Evolutionary conservation across 257 asterid genomes (phyloP).

Genomic region (Nicotiana attenuata): DNA sequence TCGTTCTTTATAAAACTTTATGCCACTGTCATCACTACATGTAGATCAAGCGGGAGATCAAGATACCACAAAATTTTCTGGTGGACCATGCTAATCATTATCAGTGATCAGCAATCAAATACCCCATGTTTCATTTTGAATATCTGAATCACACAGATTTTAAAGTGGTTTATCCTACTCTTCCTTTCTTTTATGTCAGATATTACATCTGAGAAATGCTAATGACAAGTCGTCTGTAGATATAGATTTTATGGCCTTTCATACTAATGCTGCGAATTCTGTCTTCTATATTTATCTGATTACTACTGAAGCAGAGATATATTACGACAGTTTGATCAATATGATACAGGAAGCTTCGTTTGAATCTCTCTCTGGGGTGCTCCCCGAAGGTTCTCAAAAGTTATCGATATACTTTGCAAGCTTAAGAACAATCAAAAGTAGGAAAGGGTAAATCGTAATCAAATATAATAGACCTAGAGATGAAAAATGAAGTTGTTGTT

Average conservation of each 20-base stretch:
- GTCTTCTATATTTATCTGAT: too few species aligned
- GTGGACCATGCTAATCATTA: constrained; percentile 90
- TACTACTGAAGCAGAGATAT: too few species aligned
- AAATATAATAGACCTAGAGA: too few species aligned
- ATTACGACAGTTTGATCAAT: too few species aligned
- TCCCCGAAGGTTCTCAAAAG: too few species aligned
- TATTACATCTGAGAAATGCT: constrained; percentile 80
- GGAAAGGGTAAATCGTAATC: too few species aligned
- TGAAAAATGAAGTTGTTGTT: too few species aligned
- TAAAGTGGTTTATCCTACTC: constrained; percentile 84
- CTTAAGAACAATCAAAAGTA: too few species aligned
- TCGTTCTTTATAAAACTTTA: background rate
- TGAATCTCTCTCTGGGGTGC: too few species aligned
- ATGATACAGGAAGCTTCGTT: too few species aligned
- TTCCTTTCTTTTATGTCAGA: constrained; percentile 74
- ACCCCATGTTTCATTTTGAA: constrained; percentile 95
- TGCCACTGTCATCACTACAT: constrained; percentile 6
- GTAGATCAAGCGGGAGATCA: constrained; percentile 96
- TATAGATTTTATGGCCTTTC: background rate
- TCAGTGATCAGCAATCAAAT: constrained; percentile 89
- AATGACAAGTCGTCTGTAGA: constrained; percentile 37
- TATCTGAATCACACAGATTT: constrained; percentile 81
- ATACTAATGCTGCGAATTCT: too few species aligned
- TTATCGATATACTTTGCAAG: too few species aligned
- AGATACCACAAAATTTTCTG: constrained; percentile 80